These are phyloP conservation scores for Piper betle DNA, from an alignment of 164 flowering plant genomes.

Conservation along the genomic window DNA sequence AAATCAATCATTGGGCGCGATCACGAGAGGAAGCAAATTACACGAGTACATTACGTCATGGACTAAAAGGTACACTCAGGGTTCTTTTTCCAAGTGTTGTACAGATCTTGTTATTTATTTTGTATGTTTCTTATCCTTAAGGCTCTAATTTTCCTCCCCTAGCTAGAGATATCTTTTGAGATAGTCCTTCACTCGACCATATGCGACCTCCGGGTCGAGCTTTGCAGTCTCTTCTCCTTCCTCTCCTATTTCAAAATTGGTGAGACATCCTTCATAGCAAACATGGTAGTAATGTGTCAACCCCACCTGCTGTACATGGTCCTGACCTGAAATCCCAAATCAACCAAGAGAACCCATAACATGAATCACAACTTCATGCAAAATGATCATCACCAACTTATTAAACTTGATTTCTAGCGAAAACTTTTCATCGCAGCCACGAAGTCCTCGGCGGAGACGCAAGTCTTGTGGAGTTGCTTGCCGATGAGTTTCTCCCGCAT, in stretches of 20 bases:
- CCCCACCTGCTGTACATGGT: constrained; percentile 39
- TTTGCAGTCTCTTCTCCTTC: constrained; percentile 48
- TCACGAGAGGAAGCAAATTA: too few species aligned
- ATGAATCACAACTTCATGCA: too few species aligned
- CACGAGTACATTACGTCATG: too few species aligned
- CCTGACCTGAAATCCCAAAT: constrained; percentile 24
- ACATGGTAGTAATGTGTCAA: constrained; percentile 56
- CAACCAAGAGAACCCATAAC: neutral
- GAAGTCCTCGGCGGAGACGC: constrained; percentile 30
- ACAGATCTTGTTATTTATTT: too few species aligned
- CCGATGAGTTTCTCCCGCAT: constrained; percentile 54
- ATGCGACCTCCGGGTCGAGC: constrained; percentile 60
- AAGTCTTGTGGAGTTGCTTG: constrained; percentile 27
- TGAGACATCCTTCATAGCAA: constrained; percentile 60
- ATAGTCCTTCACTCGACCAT: constrained; percentile 40
- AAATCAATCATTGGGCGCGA: too few species aligned
- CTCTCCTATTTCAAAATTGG: constrained; percentile 39
- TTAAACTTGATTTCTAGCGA: neutral
- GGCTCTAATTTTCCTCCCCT: neutral
- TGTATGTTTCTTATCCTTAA: too few species aligned
- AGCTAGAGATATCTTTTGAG: constrained; percentile 24
- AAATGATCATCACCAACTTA: too few species aligned
- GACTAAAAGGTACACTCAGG: too few species aligned
- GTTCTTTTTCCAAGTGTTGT: too few species aligned
- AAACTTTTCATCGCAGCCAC: constrained; percentile 32